A percentile compares a stretch with the other conserved stretches of the same genome.
These are phyloP conservation scores for Phaeosphaeriaceae sp. DNA, from an alignment of 2,329 filamentous ascomycete genomes.

Conservation along the genomic window DNA sequence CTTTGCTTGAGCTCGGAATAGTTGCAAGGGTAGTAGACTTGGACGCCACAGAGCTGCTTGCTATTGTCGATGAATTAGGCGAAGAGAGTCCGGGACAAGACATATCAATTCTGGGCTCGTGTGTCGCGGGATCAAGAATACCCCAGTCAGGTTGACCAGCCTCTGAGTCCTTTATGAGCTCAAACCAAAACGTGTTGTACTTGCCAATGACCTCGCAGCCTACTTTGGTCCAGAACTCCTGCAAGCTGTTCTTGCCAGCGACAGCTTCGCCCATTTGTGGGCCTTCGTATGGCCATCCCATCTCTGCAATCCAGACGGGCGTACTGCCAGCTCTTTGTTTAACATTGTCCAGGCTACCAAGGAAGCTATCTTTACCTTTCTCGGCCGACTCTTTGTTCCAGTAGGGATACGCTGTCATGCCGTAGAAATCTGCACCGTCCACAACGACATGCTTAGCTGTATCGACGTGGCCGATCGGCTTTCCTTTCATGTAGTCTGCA, in stretches of 20 bases:
- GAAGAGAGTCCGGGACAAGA: constrained; percentile 17
- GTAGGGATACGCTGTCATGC: constrained; percentile 44
- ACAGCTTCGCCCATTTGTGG: constrained; percentile 13
- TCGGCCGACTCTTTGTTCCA: constrained; percentile 42
- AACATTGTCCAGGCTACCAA: constrained; percentile 24
- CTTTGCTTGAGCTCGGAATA: neutral
- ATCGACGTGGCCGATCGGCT: constrained; percentile 52
- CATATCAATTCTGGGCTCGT: constrained; percentile 27
- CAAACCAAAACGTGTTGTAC: constrained; percentile 44
- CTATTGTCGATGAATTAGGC: neutral
- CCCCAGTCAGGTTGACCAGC: constrained; percentile 34
- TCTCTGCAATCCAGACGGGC: constrained; percentile 46
- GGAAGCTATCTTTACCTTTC: constrained; percentile 47
- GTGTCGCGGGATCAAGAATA: constrained; percentile 22
- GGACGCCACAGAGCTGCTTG: neutral
- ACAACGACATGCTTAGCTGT: constrained; percentile 31
- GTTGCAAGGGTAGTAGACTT: neutral
- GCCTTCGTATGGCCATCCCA: constrained; percentile 39
- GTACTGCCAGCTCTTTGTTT: constrained; percentile 27
- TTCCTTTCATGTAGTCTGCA: constrained; percentile 46
- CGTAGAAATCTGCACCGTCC: constrained; percentile 41
- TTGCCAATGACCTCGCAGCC: constrained; percentile 39
- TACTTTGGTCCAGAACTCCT: constrained; percentile 39
- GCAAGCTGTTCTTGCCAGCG: constrained; percentile 28
- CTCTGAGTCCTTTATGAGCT: constrained; percentile 33